Evolutionary conservation across 75 land plant genomes (phyloP).

Genomic region (Gnetum montanum): DNA sequence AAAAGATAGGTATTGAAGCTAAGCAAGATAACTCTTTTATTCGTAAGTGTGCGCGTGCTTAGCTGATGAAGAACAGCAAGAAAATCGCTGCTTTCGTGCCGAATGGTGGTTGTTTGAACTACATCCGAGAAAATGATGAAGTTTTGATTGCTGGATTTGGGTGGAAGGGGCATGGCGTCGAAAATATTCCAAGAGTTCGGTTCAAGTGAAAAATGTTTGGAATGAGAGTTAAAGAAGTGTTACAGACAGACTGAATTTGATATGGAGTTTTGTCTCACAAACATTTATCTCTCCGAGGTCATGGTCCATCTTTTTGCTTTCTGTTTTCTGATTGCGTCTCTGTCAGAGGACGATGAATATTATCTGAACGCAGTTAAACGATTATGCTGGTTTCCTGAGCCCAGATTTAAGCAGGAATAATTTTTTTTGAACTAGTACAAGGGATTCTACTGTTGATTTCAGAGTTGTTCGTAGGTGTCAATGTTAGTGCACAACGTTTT

Average conservation of each 20-base stretch:
- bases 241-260: too few species aligned
- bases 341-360: conserved; percentile 30
- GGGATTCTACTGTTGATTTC: conserved; percentile 18
- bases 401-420: conserved; percentile 7
- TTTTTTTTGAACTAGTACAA: conserved; percentile 12
- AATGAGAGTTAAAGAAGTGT: too few species aligned
- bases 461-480: conserved; percentile 30
- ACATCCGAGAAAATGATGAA: conserved; percentile 71
- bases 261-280: conserved; percentile 25
- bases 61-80: conserved; percentile 74
- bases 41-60: conserved; percentile 69
- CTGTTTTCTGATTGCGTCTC: conserved; percentile 25
- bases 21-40: conserved; percentile 64
- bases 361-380: conserved; percentile 32
- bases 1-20: conserved; percentile 68
- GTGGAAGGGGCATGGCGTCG: conserved; percentile 55
- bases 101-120: conserved; percentile 65
- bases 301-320: conserved; percentile 29
- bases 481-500: conserved; percentile 26
- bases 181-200: conserved; percentile 80
- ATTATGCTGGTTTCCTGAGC: conserved; percentile 32
- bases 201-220: too few species aligned
- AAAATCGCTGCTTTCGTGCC: conserved; percentile 70
- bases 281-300: conserved; percentile 24
- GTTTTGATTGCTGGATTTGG: conserved; percentile 67